phyloP scores from a whole-genome alignment of 2,329 filamentous ascomycete genomes.

The Nemania sp. region DNA sequence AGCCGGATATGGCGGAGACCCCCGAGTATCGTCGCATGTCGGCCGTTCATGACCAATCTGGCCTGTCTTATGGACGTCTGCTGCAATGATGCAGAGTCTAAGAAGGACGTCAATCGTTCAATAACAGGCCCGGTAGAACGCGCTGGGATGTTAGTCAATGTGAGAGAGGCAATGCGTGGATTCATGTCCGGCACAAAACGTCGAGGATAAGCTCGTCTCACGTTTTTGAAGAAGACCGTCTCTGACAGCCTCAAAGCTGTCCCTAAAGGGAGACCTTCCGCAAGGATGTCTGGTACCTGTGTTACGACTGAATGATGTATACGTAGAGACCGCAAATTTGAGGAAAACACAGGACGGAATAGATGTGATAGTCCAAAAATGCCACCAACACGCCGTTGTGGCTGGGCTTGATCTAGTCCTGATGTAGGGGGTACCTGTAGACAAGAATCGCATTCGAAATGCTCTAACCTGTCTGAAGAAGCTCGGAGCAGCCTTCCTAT shows the following conservation, averaged over 20 bases:
- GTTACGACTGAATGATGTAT: conserved; percentile 73
- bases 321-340: conserved; percentile 64
- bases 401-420: conserved; percentile 46
- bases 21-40: conserved; percentile 58
- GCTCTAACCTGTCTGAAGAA: conserved; percentile 62
- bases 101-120: conserved; percentile 60
- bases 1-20: conserved; percentile 67
- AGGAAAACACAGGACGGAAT: conserved; percentile 65
- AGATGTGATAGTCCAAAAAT: conserved; percentile 60
- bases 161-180: conserved; percentile 64
- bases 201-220: conserved; percentile 60
- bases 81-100: conserved; percentile 61
- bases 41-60: conserved; percentile 43
- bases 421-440: conserved; percentile 43
- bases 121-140: conserved; percentile 64
- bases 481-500: conserved; percentile 58
- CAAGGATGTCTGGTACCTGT: conserved; percentile 60
- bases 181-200: conserved; percentile 68
- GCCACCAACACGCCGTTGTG: conserved; percentile 55
- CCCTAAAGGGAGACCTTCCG: conserved; percentile 54
- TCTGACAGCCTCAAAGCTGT: conserved; percentile 59
- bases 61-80: conserved; percentile 59
- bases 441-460: conserved; percentile 64
- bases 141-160: conserved; percentile 66
- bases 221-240: conserved; percentile 57